A percentile compares a stretch with the other conserved stretches of the same genome.
These are phyloP conservation scores for Aspergillus hiratsukae DNA, from an alignment of 2,329 filamentous ascomycete genomes.

Conservation along the genomic window DNA sequence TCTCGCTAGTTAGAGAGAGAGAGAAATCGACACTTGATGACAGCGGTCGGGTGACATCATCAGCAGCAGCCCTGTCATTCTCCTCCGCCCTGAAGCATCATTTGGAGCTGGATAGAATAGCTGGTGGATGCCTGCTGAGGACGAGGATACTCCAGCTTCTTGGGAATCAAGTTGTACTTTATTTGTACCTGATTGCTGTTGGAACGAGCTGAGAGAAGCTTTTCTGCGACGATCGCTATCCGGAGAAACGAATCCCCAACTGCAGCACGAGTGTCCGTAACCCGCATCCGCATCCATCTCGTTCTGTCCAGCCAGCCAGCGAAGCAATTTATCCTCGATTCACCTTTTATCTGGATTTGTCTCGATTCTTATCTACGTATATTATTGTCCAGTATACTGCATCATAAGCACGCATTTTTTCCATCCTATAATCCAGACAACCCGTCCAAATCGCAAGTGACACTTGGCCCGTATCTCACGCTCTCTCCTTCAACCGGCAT, in stretches of 20 bases:
- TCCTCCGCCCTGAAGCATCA: neutral
- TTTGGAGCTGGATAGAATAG: neutral
- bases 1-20: too few relatives aligned
- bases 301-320: neutral
- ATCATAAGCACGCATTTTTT: neutral
- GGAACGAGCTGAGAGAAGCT: neutral
- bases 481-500: neutral
- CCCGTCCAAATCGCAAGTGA: neutral
- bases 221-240: neutral
- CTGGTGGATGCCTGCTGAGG: neutral
- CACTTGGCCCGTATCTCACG: neutral
- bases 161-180: neutral
- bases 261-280: neutral
- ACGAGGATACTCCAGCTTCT: neutral
- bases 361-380: neutral
- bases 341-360: neutral
- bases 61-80: constrained; percentile 4
- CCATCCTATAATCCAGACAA: neutral
- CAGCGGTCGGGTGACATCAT: constrained; percentile 24
- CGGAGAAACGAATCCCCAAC: neutral
- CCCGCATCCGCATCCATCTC: neutral
- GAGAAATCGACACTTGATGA: neutral
- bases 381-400: neutral
- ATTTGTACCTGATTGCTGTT: neutral
- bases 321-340: neutral